phyloP scores from a whole-genome alignment of 345 rosid genomes.

The Fremontodendron californicum region DNA sequence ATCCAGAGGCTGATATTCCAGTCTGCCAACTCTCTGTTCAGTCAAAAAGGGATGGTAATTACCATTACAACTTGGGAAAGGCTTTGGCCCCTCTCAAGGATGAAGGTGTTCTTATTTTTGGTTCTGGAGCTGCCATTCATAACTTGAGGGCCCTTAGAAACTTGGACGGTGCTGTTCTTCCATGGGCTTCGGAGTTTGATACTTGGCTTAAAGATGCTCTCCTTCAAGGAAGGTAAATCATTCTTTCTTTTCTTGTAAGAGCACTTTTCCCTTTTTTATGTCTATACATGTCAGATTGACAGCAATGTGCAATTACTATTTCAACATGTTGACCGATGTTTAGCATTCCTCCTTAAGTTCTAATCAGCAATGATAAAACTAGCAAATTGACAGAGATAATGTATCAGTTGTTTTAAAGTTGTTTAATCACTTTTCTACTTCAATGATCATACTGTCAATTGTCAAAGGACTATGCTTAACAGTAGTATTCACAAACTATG shows the following conservation, averaged over 20 bases:
- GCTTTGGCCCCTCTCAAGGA: slow-evolving; percentile 78
- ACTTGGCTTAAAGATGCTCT: slow-evolving; percentile 83
- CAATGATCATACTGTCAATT: background rate
- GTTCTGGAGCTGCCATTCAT: slow-evolving; percentile 81
- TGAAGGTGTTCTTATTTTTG: slow-evolving; percentile 82
- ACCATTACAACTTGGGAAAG: slow-evolving; percentile 86
- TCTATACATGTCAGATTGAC: background rate
- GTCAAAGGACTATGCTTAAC: background rate
- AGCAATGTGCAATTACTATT: background rate
- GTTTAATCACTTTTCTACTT: background rate
- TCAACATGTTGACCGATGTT: background rate
- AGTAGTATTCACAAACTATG: background rate
- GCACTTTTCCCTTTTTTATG: background rate
- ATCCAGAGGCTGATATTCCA: slow-evolving; percentile 81
- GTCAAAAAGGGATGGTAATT: slow-evolving; percentile 39
- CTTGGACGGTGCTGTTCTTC: slow-evolving; percentile 21
- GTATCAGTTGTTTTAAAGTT: background rate
- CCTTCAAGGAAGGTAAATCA: slow-evolving; percentile 68
- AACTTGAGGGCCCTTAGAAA: slow-evolving; percentile 51
- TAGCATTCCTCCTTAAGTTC: background rate
- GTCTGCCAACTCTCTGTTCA: slow-evolving; percentile 89
- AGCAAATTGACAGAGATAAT: background rate
- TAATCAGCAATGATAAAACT: background rate
- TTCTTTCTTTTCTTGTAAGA: background rate
- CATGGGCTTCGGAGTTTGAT: slow-evolving; percentile 82